A percentile compares a stretch with the other conserved stretches of the same genome.
Conservation (phyloP, 2,329 filamentous ascomycete genomes). For the Ophiostoma montium region DNA sequence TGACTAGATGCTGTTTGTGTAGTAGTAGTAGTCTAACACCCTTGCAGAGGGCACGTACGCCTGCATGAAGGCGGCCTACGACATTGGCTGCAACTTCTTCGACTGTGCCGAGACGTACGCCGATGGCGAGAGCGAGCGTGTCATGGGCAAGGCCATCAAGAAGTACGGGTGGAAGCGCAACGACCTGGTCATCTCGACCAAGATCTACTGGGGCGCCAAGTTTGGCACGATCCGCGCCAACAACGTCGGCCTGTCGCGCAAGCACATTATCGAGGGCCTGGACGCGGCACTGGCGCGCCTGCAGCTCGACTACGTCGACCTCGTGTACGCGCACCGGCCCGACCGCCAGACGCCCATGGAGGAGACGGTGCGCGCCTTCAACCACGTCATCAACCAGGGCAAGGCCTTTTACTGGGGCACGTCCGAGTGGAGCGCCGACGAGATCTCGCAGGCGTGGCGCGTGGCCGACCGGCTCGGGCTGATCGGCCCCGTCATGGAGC, state of each 20-base stretch:
- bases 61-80: conserved; percentile 48
- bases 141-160: conserved; percentile 49
- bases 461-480: conserved; percentile 45
- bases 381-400: conserved; percentile 41
- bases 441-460: conserved; percentile 49
- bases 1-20: no score
- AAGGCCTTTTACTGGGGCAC: conserved; percentile 63
- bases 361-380: conserved; percentile 44
- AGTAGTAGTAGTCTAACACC: no score
- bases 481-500: conserved; percentile 51
- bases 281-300: conserved; percentile 44
- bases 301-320: conserved; percentile 51
- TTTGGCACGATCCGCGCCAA: conserved; percentile 43
- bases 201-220: conserved; percentile 50
- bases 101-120: conserved; percentile 45
- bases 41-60: conserved; percentile 40
- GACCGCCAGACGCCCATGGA: conserved; percentile 45
- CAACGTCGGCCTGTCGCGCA: conserved; percentile 33
- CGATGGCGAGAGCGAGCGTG: conserved; percentile 47
- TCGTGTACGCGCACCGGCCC: conserved; percentile 47
- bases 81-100: conserved; percentile 48
- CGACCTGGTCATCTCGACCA: conserved; percentile 45
- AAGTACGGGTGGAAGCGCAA: conserved; percentile 46
- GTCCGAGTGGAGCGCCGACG: conserved; percentile 53
- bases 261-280: conserved; percentile 41